Evolutionary conservation across 768 basidiomycete species (phyloP), one percentile per base, ranked within the genome.

Genomic region (Suillus occidentalis): DNA sequence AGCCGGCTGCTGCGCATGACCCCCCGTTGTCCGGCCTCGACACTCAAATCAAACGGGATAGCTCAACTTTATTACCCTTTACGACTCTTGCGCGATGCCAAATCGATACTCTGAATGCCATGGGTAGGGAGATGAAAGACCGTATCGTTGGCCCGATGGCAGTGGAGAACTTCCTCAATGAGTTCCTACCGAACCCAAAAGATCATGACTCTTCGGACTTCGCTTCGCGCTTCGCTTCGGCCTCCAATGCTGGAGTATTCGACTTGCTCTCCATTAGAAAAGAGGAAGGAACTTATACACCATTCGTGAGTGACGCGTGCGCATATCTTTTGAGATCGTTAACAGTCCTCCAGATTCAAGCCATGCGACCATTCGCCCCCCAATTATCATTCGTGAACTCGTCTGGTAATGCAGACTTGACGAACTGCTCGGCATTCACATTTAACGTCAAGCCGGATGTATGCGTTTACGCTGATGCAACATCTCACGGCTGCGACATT

Each of bases 401-500:
- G 9, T 49, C 57, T 16, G 9, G 4, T 14, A 52, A 5, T 14
- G 62, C 40, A 56, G 59, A 66, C 59, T 34, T 16, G 31, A 12
- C 18, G 6, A 61, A 18, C 16, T 45, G n/a, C 20, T 45, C 9
- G 9, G n/a, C 31, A 14, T 63, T 43, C 28, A 9, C 56, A 31
- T 63, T 66, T 52, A 14, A 63, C n/a, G 22, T 61, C 63, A 67
- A 64, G 60, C 63, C 63, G 7, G 63, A 67, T 39, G 55, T 61
- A 16, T 49, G 42, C 25, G 37, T 67, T 10, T 64, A 67, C 37
- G 14, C 62, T 34, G 16, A n/a, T 5, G 58, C 16, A 22, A 43
- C 28, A 13, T 8, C 12, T n/a, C n/a, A 18, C 6, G 40, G n/a
- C 14, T 61, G 63, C 20, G 37, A 67, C 34, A 34, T 47, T 25